A percentile compares a stretch with the other conserved stretches of the same genome.
Conservation (phyloP, 202 grass and related monocot species). For the Schoenoplectus tabernaemontani region DNA sequence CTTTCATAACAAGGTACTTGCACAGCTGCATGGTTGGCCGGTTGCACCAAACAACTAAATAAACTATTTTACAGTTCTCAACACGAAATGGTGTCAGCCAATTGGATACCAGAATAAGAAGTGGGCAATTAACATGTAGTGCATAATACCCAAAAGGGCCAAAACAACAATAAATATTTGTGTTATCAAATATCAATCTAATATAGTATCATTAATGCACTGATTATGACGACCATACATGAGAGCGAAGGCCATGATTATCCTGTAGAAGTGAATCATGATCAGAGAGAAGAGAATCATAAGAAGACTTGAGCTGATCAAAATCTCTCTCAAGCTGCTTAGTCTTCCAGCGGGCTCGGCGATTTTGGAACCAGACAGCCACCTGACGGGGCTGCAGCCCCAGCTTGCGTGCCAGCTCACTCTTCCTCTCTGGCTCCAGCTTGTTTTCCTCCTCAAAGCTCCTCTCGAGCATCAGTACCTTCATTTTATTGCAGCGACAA, state of each 20-base stretch:
- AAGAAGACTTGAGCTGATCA: constrained; percentile 74
- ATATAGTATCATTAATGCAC: background rate
- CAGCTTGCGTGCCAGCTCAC: constrained; percentile 76
- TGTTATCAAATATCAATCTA: background rate
- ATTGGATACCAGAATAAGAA: constrained; percentile 1
- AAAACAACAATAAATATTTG: background rate
- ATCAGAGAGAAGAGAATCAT: constrained; percentile 70
- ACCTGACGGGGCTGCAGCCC: constrained; percentile 87
- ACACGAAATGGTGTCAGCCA: background rate
- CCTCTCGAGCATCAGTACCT: constrained; percentile 76
- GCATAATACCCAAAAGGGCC: no score
- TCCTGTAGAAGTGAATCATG: constrained; percentile 69
- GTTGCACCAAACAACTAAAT: background rate
- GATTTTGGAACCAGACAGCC: constrained; percentile 99
- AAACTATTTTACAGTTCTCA: background rate
- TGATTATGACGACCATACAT: no score
- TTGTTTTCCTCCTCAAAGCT: constrained; percentile 99
- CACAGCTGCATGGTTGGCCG: no score
- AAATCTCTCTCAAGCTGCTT: constrained; percentile 91
- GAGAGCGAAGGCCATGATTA: constrained; percentile 58
- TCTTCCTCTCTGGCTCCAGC: constrained; percentile 94
- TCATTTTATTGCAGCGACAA: constrained; percentile 6
- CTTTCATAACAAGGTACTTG: background rate
- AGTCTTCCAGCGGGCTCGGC: constrained; percentile 94
- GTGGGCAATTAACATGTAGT: background rate